Base-by-base conservation (phyloP, 345 rosid species). In the Aethionema arabicum region DNA sequence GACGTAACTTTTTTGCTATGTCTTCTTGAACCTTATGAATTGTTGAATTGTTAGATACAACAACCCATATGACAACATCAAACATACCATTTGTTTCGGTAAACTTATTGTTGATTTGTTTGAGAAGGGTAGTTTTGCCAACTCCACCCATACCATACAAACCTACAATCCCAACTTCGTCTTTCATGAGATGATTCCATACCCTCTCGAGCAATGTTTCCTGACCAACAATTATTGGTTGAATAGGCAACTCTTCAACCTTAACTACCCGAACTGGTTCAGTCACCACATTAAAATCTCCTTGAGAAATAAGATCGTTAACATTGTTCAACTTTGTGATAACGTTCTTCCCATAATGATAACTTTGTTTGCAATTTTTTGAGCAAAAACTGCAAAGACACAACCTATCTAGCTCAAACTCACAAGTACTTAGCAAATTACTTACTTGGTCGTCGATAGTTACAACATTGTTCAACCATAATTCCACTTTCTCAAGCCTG, bases 41-140 rank as follows among this genome's bases (percentile, higher is more conserved):
- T 0, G 0, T 11, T 8, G 38, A 4, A 31, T 44, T 38, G n/a
- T 36, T 21, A 10, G 69, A 70, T 33, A 70, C 64, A 16, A 32
- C 39, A 6, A 48, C 32, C 64, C 63, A 70, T 5, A 66, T 61
- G 0, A 61, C 72, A 5, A 40, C 8, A 32, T 66, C 59, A 47
- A 60, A 53, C 27, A 2, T 0, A 42, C 12, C 30, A 52, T 29
- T 14, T 16, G 4, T 14, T 2, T 5, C 38, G 3, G 5, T 0
- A 27, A 61, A 30, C 43, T 29, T 61, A 9, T 72, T 66, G 29
- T 60, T 53, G 42, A 72, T 60, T 7, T 60, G 44, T 0, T 27
- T 66, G 31, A 72, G 62, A 11, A 72, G 67, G 8, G 76, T 72
- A 3, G 71, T 72, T 52, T 72, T 72, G 5, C 74, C 74, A 8